Evolutionary conservation across 129 eudicot genomes (phyloP).

Genomic region (Tagetes erecta): DNA sequence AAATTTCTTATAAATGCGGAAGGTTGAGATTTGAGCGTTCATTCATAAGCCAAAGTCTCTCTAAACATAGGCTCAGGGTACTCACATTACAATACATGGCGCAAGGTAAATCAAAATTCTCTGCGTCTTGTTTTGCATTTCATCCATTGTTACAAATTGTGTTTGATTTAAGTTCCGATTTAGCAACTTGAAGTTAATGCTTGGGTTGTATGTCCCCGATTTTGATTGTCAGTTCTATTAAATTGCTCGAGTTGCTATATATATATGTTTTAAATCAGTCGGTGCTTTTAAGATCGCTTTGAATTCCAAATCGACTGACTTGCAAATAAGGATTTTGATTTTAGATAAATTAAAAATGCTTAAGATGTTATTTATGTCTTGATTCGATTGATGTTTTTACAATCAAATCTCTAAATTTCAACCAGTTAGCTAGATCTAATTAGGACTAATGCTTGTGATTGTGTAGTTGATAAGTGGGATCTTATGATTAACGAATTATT

Average conservation of each 20-base stretch:
- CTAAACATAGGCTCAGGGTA: no score
- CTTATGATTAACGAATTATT: background rate
- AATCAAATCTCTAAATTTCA: background rate
- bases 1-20: background rate
- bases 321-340: background rate
- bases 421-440: slow-evolving; percentile 2
- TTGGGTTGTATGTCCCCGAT: no score
- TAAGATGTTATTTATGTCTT: slow-evolving; percentile 1
- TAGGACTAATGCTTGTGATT: background rate
- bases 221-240: background rate
- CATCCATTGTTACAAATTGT: background rate
- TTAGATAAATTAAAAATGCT: background rate
- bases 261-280: background rate
- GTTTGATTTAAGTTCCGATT: background rate
- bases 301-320: no score
- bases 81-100: no score
- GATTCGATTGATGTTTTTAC: background rate
- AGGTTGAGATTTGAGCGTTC: background rate
- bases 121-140: background rate
- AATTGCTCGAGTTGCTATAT: background rate
- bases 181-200: slow-evolving; percentile 10
- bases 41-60: background rate
- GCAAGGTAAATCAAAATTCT: background rate
- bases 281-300: background rate
- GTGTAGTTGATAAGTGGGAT: background rate